A percentile compares a stretch with the other conserved stretches of the same genome.
These are phyloP conservation scores for Acacia crassicarpa DNA, from an alignment of 306 rosid species.

Conservation along the genomic window DNA sequence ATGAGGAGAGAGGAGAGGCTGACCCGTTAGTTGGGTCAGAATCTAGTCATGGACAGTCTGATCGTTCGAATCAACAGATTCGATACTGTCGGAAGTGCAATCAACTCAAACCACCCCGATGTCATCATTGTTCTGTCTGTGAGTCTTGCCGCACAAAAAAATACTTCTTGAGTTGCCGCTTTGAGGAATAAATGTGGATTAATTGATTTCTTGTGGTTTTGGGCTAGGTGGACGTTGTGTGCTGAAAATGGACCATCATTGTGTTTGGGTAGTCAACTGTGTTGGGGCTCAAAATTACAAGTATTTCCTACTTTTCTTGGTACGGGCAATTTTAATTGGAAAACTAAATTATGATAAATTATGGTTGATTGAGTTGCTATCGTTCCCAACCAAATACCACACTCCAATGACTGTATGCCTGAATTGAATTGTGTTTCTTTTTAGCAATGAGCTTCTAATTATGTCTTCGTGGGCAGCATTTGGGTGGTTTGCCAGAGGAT, in stretches of 20 bases:
- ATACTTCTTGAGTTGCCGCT: neutral
- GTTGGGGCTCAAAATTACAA: slow-evolving; percentile 96
- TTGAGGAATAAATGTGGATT: neutral
- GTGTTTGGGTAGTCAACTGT: slow-evolving; percentile 99
- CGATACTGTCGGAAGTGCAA: slow-evolving; percentile 77
- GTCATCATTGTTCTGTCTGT: slow-evolving; percentile 97
- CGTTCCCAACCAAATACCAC: neutral
- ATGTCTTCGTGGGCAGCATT: neutral
- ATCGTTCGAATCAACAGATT: slow-evolving; percentile 42
- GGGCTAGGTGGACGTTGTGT: slow-evolving; percentile 94
- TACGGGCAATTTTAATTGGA: slow-evolving; percentile 37
- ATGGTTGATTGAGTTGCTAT: neutral
- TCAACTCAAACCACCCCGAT: slow-evolving; percentile 77
- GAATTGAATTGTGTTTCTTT: neutral
- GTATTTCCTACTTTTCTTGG: slow-evolving; percentile 93
- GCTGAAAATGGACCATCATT: slow-evolving; percentile 99
- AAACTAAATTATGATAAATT: neutral
- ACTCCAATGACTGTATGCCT: neutral
- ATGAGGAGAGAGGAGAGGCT: slow-evolving; percentile 92
- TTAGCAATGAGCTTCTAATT: neutral
- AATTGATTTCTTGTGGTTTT: slow-evolving; percentile 16
- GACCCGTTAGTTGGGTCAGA: slow-evolving; percentile 77
- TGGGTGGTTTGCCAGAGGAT: neutral
- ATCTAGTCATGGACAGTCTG: slow-evolving; percentile 46
- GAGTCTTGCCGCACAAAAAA: slow-evolving; percentile 37